Base-by-base conservation (phyloP, 495 filamentous ascomycete genomes). In the Gamarada debralockiae region DNA sequence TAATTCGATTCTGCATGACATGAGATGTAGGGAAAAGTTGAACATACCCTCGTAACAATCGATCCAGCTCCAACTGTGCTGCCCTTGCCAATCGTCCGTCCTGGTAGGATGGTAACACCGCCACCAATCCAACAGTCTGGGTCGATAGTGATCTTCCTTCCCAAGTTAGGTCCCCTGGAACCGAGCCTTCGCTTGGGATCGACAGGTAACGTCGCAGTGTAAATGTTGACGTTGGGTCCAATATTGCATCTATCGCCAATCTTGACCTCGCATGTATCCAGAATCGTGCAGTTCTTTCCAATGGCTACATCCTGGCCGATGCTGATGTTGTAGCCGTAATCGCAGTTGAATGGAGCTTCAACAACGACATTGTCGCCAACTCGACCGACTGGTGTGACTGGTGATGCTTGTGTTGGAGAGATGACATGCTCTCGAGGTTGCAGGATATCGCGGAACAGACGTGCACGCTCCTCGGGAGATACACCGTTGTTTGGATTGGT, bases 321-420 rank as follows among this genome's bases (percentile, higher is more conserved):
- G 33, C 78, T 77, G 58, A 97, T 87, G 61, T 98, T 97, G 63
- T 96, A 96, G 2, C 93, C 93, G 62, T 97, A 98, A 61, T 96
- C 90, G 67, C 93, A 97, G 31, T 75, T 84, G 65, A 98, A 97
- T 12, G 93, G 92, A 2, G 89, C 83, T 53, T 97, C 90, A 36
- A 98, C 88, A 34, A 83, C 76, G 7, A 87, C 85, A 44, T 87
- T 81, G 36, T 85, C 78, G 18, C 90, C 89, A 17, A 95, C 83
- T 27, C 78, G 77, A n/a, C 87, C 86, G 3, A 73, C 59, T 53
- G 73, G 60, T 39, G 74, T 61, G 55, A 77, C 60, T 52, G 80
- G 54, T 54, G 80, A 74, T 54, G 73, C 61, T 55, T 65, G 36
- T 50, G 68, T 63, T 39, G 78, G 72, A 24, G 77, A 64, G 54